Conservation (phyloP, 768 basidiomycete genomes). For the Amanita subjunquillea region DNA sequence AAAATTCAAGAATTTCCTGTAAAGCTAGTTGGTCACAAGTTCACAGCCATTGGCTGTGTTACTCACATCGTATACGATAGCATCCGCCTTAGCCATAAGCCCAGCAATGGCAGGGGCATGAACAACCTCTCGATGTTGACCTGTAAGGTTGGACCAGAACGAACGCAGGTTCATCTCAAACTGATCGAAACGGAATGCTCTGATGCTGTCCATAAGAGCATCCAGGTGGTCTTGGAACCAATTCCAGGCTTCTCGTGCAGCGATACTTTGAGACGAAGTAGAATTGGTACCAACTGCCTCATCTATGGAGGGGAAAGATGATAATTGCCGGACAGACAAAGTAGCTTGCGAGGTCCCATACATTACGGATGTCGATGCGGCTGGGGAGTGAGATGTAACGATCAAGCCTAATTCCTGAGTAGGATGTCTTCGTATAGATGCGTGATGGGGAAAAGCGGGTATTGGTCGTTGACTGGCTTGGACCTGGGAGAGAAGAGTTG, state of each 20-base stretch:
- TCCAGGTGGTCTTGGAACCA: conserved; percentile 93
- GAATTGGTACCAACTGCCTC: conserved; percentile 72
- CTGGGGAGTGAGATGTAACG: conserved; percentile 36
- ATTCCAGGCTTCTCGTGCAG: conserved; percentile 81
- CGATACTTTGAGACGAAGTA: conserved; percentile 65
- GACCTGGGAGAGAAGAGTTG: conserved; percentile 65
- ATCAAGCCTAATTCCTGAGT: conserved; percentile 45
- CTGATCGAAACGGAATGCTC: conserved; percentile 77
- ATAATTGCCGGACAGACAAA: conserved; percentile 63
- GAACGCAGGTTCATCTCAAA: conserved; percentile 80
- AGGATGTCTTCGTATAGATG: conserved; percentile 69
- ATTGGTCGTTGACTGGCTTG: conserved; percentile 56
- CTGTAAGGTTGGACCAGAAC: conserved; percentile 73
- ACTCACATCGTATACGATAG: conserved; percentile 84
- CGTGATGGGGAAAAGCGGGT: conserved; percentile 54
- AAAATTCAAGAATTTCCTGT: conserved; percentile 79
- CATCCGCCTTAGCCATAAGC: conserved; percentile 84
- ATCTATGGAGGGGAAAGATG: conserved; percentile 78
- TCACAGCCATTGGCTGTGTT: not conserved
- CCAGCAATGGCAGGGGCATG: conserved; percentile 85
- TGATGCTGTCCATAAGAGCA: conserved; percentile 65
- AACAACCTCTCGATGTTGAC: conserved; percentile 76
- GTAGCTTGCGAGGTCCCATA: conserved; percentile 42
- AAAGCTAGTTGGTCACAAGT: conserved; percentile 2
- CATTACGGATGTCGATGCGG: conserved; percentile 32